Evolutionary conservation across 1,284 basidiomycete genomes (phyloP).

Genomic region (Rhodotorula glutinis): DNA sequence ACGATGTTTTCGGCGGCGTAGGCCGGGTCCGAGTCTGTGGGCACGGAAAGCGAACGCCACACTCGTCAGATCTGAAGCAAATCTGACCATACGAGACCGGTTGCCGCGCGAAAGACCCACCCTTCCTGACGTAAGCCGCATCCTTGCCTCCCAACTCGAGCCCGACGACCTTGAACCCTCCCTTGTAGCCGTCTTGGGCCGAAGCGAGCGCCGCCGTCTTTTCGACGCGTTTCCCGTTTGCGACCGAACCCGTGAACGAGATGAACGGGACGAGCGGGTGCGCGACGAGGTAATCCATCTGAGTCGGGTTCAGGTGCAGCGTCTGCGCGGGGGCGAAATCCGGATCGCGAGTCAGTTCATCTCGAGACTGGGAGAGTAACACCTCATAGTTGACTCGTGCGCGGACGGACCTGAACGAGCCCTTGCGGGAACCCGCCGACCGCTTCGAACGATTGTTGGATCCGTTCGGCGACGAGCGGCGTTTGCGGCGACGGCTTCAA

Average conservation of each 20-base stretch:
- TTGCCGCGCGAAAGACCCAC: slow-evolving; percentile 8
- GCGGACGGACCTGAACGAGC: slow-evolving; percentile 65
- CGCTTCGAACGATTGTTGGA: slow-evolving; percentile 63
- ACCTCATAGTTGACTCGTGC: no score
- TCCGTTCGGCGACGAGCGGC: slow-evolving; percentile 77
- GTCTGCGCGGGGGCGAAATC: slow-evolving; percentile 9
- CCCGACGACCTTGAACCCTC: slow-evolving; percentile 66
- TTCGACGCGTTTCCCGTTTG: slow-evolving; percentile 51
- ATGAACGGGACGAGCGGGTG: slow-evolving; percentile 65
- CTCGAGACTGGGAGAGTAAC: no score
- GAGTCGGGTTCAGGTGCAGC: slow-evolving; percentile 68
- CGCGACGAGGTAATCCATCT: slow-evolving; percentile 63
- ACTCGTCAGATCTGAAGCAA: neutral
- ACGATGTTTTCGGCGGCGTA: slow-evolving; percentile 78
- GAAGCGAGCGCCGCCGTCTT: slow-evolving; percentile 50
- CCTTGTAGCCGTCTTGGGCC: slow-evolving; percentile 55
- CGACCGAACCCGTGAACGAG: slow-evolving; percentile 82
- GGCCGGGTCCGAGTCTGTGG: slow-evolving; percentile 69
- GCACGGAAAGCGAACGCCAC: no score
- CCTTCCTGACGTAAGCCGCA: slow-evolving; percentile 80
- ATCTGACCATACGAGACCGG: no score
- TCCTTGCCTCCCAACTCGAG: slow-evolving; percentile 91
- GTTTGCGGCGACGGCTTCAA: slow-evolving; percentile 95
- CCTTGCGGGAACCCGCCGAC: slow-evolving; percentile 77
- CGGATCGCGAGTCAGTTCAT: neutral